Conservation (phyloP, 371 early-diverging fungal genomes). For the Cladochytrium tenue region DNA sequence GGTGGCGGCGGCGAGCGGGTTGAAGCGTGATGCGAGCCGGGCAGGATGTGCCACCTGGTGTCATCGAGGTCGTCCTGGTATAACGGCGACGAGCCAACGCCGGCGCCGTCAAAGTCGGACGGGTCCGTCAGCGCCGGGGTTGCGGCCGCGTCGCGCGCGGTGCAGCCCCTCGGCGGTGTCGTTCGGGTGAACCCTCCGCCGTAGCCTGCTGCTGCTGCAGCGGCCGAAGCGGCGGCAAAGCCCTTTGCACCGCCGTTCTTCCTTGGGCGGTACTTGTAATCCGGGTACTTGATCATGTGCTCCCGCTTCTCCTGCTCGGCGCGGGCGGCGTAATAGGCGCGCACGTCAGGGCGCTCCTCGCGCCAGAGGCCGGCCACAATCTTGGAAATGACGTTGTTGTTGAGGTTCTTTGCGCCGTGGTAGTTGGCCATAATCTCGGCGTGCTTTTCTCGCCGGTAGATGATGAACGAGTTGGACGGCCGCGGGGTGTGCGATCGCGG, state of each 20-base stretch:
- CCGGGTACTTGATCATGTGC: conserved; percentile 64
- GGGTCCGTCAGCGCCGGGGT: too few species aligned
- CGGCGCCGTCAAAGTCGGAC: too few species aligned
- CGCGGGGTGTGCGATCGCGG: conserved; percentile 26
- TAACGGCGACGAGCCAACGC: too few species aligned
- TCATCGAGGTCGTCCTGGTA: too few species aligned
- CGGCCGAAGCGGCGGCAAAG: too few species aligned
- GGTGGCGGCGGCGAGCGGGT: conserved; percentile 11
- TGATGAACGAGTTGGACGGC: conserved; percentile 70
- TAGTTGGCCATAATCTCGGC: conserved; percentile 52
- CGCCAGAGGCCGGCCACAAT: conserved; percentile 71
- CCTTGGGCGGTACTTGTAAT: conserved; percentile 63
- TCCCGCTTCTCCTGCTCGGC: conserved; percentile 55
- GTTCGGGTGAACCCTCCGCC: too few species aligned
- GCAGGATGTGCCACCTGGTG: too few species aligned
- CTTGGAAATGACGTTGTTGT: conserved; percentile 69
- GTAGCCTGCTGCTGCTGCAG: not conserved
- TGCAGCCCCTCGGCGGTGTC: too few species aligned
- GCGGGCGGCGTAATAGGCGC: conserved; percentile 50
- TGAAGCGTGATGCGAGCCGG: not conserved
- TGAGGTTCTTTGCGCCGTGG: conserved; percentile 48
- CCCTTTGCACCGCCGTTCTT: conserved; percentile 21
- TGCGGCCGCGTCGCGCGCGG: too few species aligned
- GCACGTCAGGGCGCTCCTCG: conserved; percentile 58
- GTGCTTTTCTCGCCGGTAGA: conserved; percentile 70